Evolutionary conservation across 2,329 filamentous ascomycete species (phyloP).

Genomic region (Apiospora aurea): DNA sequence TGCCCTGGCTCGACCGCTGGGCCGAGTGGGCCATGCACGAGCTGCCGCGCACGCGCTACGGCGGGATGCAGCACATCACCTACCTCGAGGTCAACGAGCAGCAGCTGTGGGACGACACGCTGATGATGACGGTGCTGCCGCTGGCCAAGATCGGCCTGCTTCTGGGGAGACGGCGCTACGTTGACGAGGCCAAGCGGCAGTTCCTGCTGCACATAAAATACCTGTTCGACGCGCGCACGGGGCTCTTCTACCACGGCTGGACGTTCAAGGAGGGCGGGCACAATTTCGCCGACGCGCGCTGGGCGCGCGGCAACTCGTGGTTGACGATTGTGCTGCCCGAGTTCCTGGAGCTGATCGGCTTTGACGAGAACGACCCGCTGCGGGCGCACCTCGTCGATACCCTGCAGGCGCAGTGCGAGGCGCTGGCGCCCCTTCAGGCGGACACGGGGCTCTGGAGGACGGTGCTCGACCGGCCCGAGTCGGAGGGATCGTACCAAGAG

Average conservation of each 20-base stretch:
- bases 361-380: conserved; percentile 66
- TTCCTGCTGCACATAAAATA: conserved; percentile 82
- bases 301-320: conserved; percentile 74
- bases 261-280: conserved; percentile 73
- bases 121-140: conserved; percentile 88
- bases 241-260: conserved; percentile 85
- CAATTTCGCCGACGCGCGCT: conserved; percentile 65
- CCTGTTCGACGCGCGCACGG: conserved; percentile 74
- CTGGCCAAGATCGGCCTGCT: conserved; percentile 80
- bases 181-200: conserved; percentile 79
- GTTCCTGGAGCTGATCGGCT: conserved; percentile 75
- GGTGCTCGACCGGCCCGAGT: conserved; percentile 70
- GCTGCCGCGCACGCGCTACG: conserved; percentile 73
- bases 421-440: conserved; percentile 67
- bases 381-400: conserved; percentile 66
- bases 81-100: conserved; percentile 74
- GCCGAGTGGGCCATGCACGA: conserved; percentile 85
- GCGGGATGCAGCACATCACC: conserved; percentile 78
- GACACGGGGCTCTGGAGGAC: conserved; percentile 76
- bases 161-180: conserved; percentile 73
- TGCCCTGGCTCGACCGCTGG: conserved; percentile 82
- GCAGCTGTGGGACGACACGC: conserved; percentile 84
- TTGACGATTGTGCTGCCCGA: conserved; percentile 85
- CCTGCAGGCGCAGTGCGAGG: conserved; percentile 72
- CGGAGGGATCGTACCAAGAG: conserved; percentile 76